Evolutionary conservation across 495 filamentous ascomycete genomes (phyloP).

Genomic region (Penicillium arizonense): DNA sequence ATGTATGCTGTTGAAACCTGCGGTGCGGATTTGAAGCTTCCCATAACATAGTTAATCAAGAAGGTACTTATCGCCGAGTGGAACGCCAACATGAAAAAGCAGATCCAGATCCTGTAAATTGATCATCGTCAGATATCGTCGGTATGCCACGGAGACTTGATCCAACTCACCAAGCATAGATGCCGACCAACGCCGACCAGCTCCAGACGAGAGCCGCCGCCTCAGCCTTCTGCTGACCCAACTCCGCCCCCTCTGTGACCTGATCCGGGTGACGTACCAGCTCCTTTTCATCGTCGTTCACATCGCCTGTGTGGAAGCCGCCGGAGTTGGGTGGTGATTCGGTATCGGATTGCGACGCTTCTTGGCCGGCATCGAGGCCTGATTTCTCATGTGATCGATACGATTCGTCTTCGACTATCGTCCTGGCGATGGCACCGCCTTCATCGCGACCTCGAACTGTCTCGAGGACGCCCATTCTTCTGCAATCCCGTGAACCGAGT

Average conservation of each 20-base stretch:
- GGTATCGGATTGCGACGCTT: background rate
- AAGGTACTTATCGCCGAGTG: constrained; percentile 35
- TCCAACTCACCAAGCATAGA: constrained; percentile 39
- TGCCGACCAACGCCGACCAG: constrained; percentile 25
- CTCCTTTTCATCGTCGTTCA: constrained; percentile 26
- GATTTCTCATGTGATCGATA: background rate
- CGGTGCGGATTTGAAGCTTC: constrained; percentile 34
- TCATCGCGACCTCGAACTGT: background rate
- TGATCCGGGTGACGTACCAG: constrained; percentile 16
- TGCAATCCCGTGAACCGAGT: background rate
- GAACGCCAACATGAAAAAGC: constrained; percentile 43
- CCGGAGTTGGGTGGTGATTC: background rate
- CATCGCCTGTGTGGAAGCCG: background rate
- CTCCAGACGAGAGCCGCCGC: constrained; percentile 44
- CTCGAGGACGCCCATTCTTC: constrained; percentile 4
- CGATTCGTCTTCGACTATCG: background rate
- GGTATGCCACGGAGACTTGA: too few relatives aligned
- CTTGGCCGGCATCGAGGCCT: background rate
- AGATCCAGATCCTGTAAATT: constrained; percentile 38
- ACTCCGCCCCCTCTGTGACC: constrained; percentile 25
- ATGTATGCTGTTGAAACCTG: constrained; percentile 37
- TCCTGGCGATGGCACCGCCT: background rate
- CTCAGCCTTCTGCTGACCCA: constrained; percentile 43
- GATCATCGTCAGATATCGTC: background rate
- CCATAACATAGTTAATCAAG: constrained; percentile 38